Conservation (phyloP, 495 filamentous ascomycete species). For the Geopyxis carbonaria region DNA sequence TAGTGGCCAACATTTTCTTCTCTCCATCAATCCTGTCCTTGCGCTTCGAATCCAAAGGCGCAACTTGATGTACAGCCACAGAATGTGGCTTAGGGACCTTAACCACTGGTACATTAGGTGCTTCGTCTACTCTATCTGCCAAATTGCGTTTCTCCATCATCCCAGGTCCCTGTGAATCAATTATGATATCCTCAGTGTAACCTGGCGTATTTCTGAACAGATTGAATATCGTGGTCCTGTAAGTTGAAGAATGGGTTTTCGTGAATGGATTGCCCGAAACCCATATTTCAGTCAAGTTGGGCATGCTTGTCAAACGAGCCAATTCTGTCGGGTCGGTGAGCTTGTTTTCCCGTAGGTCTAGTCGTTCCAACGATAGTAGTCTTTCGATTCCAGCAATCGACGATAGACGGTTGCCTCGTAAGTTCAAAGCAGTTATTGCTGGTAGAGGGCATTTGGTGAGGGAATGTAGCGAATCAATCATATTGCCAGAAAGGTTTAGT, state of each 20-base stretch:
- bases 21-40: constrained; percentile 35
- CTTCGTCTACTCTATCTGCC: constrained; percentile 62
- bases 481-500: constrained; percentile 84
- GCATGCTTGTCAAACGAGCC: constrained; percentile 73
- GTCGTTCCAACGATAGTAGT: constrained; percentile 66
- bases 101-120: constrained; percentile 55
- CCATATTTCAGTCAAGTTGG: constrained; percentile 83
- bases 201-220: constrained; percentile 86
- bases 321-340: constrained; percentile 80
- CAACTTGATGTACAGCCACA: constrained; percentile 46
- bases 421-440: constrained; percentile 81
- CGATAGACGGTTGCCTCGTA: constrained; percentile 71
- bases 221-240: constrained; percentile 85
- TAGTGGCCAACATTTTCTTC: constrained; percentile 28
- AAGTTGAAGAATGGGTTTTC: constrained; percentile 57
- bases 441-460: constrained; percentile 72
- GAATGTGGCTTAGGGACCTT: constrained; percentile 40
- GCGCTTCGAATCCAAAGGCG: constrained; percentile 36
- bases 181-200: constrained; percentile 73
- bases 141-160: constrained; percentile 71
- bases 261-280: constrained; percentile 80
- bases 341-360: constrained; percentile 85
- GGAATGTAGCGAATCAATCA: constrained; percentile 90
- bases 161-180: constrained; percentile 65
- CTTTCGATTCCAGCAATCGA: constrained; percentile 85